Conservation (phyloP, 2,329 filamentous ascomycete genomes). For the Thermoascus crustaceus region DNA sequence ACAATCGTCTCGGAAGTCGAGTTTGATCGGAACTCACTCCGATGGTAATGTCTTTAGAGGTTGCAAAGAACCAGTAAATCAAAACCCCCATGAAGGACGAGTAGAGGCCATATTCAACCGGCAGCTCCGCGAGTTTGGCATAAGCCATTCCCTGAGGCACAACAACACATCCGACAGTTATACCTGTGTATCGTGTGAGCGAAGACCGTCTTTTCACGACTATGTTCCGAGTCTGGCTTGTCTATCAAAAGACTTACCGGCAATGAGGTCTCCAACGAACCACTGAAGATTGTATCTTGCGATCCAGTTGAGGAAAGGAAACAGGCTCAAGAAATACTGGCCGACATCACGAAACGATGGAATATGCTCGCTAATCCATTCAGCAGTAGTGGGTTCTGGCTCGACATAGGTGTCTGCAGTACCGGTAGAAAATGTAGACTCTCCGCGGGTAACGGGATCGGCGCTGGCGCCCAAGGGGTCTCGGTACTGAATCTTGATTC, state of each 20-base stretch:
- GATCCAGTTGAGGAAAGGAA: slow-evolving; percentile 90
- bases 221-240: neutral
- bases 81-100: slow-evolving; percentile 94
- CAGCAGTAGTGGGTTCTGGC: slow-evolving; percentile 63
- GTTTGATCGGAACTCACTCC: slow-evolving; percentile 51
- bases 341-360: slow-evolving; percentile 50
- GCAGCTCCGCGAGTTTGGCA: slow-evolving; percentile 71
- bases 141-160: slow-evolving; percentile 98
- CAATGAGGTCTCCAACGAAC: slow-evolving; percentile 81
- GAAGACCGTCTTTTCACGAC: neutral
- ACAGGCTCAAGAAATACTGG: slow-evolving; percentile 62
- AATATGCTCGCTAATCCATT: slow-evolving; percentile 60
- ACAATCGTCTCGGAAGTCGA: slow-evolving; percentile 5
- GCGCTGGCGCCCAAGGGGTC: slow-evolving; percentile 44
- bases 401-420: slow-evolving; percentile 76
- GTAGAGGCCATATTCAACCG: slow-evolving; percentile 77
- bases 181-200: slow-evolving; percentile 36
- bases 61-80: slow-evolving; percentile 96
- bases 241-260: slow-evolving; percentile 49
- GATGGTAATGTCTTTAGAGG: slow-evolving; percentile 97
- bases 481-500: slow-evolving; percentile 69
- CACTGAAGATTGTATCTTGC: slow-evolving; percentile 79
- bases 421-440: slow-evolving; percentile 67
- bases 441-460: slow-evolving; percentile 63
- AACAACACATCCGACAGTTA: slow-evolving; percentile 69